phyloP scores from a whole-genome alignment of 176 grass and related monocot genomes.

The Avena sativa region DNA sequence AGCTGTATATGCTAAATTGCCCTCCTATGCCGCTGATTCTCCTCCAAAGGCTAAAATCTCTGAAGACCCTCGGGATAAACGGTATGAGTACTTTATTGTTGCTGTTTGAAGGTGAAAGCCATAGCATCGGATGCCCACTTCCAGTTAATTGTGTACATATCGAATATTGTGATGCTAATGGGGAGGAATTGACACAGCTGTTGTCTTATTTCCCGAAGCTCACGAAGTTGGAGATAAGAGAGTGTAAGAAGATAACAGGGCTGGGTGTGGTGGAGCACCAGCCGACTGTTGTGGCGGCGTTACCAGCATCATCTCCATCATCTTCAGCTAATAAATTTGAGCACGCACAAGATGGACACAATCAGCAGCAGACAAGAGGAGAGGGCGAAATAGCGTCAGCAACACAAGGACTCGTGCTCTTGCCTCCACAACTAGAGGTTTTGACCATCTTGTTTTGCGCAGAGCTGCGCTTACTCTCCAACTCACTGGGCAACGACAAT shows the following conservation, averaged over 20 bases:
- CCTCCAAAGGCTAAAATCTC: background rate
- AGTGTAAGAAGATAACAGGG: background rate
- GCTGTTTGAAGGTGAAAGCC: background rate
- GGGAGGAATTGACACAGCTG: background rate
- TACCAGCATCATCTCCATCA: background rate
- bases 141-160: fast-evolving
- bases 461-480: background rate
- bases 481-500: background rate
- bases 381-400: background rate
- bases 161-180: fast-evolving
- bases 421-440: background rate
- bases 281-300: background rate
- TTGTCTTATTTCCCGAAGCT: background rate
- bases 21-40: background rate
- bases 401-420: background rate
- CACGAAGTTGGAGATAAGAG: fast-evolving
- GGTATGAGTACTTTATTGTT: background rate
- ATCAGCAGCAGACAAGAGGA: background rate
- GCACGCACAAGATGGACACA: background rate
- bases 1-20: fast-evolving
- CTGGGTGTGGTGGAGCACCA: background rate
- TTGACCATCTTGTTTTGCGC: fast-evolving
- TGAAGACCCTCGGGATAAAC: fast-evolving
- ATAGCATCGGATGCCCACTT: background rate
- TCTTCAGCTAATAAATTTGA: background rate